These are phyloP conservation scores for Ormosia emarginata DNA, from an alignment of 306 rosid species.

Conservation along the genomic window DNA sequence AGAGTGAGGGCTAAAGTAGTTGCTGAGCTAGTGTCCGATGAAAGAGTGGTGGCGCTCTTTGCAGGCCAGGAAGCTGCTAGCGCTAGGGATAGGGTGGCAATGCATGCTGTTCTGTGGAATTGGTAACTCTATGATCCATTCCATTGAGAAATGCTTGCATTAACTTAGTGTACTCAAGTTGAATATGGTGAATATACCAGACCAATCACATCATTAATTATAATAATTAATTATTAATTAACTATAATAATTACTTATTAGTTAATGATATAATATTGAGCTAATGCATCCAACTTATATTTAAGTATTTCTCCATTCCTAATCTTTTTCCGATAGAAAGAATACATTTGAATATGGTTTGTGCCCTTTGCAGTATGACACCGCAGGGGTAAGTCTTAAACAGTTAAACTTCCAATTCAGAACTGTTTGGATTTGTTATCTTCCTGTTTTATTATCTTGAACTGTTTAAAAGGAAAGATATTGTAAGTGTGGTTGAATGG, in stretches of 20 bases:
- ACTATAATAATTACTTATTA: no score
- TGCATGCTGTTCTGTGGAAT: slow-evolving; percentile 92
- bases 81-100: slow-evolving; percentile 64
- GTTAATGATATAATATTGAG: neutral
- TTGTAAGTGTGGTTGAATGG: neutral
- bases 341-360: neutral
- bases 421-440: neutral
- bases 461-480: neutral
- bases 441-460: neutral
- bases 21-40: slow-evolving; percentile 85
- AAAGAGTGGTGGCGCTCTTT: slow-evolving; percentile 80
- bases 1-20: slow-evolving; percentile 77
- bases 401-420: neutral
- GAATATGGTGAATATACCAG: no score
- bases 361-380: neutral
- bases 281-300: neutral
- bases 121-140: slow-evolving; percentile 47
- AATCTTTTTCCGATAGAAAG: neutral
- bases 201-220: neutral
- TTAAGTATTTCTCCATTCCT: neutral
- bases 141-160: neutral
- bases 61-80: slow-evolving; percentile 49
- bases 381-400: neutral
- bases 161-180: no score
- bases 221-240: no score